Conservation (phyloP, 208 protist species). For the Leptomonas seymouri region DNA sequence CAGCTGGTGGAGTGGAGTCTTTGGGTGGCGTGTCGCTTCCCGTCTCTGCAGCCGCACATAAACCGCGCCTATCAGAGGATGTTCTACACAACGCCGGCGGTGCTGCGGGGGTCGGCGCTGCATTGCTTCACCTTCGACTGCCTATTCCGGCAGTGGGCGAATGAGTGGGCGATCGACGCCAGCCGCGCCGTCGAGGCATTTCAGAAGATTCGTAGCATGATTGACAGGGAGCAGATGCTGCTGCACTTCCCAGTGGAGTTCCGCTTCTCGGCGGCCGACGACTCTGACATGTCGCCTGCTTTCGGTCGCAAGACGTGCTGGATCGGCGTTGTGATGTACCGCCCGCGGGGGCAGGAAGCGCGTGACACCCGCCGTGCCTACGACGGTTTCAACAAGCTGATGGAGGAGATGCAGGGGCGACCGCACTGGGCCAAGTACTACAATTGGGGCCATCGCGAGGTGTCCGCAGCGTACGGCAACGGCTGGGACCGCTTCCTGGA, state of each 20-base stretch:
- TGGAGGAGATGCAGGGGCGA: slow-evolving; percentile 66
- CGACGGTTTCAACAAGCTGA: slow-evolving; percentile 56
- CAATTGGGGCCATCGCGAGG: slow-evolving; percentile 48
- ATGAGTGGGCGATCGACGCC: slow-evolving; percentile 78
- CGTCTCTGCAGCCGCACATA: slow-evolving; percentile 59
- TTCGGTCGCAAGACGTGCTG: slow-evolving; percentile 71
- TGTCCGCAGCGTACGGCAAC: slow-evolving; percentile 49
- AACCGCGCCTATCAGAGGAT: slow-evolving; percentile 53
- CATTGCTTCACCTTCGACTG: slow-evolving; percentile 85
- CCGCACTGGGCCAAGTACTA: slow-evolving; percentile 90
- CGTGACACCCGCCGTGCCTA: slow-evolving; percentile 68
- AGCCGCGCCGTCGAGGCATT: slow-evolving; percentile 49
- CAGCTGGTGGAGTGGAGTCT: slow-evolving; percentile 57
- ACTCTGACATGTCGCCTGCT: slow-evolving; percentile 61
- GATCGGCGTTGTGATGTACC: slow-evolving; percentile 90
- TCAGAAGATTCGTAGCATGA: slow-evolving; percentile 49
- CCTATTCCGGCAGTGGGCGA: slow-evolving; percentile 81
- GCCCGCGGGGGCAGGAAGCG: slow-evolving; percentile 48
- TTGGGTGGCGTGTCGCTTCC: slow-evolving; percentile 42
- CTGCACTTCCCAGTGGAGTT: slow-evolving; percentile 90
- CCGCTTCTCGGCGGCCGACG: slow-evolving; percentile 64
- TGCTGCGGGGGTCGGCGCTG: slow-evolving; percentile 56
- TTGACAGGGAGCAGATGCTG: slow-evolving; percentile 48
- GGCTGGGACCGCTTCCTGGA: slow-evolving; percentile 66
- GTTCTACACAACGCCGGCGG: slow-evolving; percentile 43